Conservation (phyloP, 1,284 basidiomycete genomes). For the Heliocybe sulcata region DNA sequence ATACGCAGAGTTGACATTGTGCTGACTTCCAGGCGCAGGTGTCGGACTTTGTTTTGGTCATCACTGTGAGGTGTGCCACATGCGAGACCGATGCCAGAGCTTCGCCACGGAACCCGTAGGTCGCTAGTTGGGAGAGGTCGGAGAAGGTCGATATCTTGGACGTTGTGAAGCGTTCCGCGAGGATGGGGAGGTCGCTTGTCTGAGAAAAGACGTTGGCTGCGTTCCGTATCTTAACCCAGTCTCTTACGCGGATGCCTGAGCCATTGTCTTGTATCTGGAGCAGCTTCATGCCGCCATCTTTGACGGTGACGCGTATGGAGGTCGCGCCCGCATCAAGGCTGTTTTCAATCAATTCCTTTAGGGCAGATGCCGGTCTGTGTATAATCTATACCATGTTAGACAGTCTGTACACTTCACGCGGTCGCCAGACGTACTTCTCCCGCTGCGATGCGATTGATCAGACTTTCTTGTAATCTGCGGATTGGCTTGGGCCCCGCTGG, state of each 20-base stretch:
- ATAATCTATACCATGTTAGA: constrained; percentile 69
- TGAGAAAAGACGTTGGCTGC: too few relatives aligned
- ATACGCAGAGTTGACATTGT: constrained; percentile 19
- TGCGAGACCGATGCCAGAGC: constrained; percentile 96
- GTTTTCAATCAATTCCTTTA: constrained; percentile 97
- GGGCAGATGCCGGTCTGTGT: constrained; percentile 90
- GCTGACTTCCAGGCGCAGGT: constrained; percentile 83
- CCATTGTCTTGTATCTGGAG: constrained; percentile 98
- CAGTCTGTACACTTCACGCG: not conserved
- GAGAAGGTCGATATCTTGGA: constrained; percentile 88
- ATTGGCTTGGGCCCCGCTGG: constrained; percentile 44
- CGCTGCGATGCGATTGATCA: constrained; percentile 80
- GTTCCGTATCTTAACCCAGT: too few relatives aligned
- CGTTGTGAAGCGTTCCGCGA: constrained; percentile 95
- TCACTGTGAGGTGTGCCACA: constrained; percentile 83
- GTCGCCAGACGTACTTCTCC: constrained; percentile 49
- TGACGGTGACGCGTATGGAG: constrained; percentile 81
- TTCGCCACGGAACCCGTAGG: constrained; percentile 97
- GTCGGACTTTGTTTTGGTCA: constrained; percentile 83
- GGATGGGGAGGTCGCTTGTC: constrained; percentile 77
- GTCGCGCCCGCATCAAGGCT: constrained; percentile 90
- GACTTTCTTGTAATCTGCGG: constrained; percentile 60
- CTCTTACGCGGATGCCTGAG: constrained; percentile 81
- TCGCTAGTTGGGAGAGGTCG: constrained; percentile 80
- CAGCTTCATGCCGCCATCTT: constrained; percentile 94